These are phyloP conservation scores for Murraya paniculata DNA, from an alignment of 345 rosid genomes.

Conservation along the genomic window DNA sequence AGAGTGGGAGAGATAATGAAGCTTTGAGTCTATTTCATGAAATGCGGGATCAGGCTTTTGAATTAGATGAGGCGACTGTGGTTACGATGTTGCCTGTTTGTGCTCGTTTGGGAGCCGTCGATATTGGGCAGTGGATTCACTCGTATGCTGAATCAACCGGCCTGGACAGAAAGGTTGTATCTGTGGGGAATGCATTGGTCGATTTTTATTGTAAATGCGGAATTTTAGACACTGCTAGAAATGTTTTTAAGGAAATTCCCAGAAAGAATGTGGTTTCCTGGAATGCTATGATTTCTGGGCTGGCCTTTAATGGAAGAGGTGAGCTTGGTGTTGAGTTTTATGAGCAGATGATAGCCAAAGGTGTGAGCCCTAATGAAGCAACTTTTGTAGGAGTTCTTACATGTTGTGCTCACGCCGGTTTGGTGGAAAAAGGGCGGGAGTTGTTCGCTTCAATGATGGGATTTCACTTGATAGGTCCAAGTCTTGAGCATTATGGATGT, in stretches of 20 bases:
- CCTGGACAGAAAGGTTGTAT: conserved; percentile 28
- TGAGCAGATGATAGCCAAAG: conserved; percentile 47
- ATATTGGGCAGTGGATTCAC: conserved; percentile 50
- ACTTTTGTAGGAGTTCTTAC: conserved; percentile 55
- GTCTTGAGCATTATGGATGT: conserved; percentile 62
- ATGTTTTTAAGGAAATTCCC: conserved; percentile 44
- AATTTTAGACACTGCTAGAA: conserved; percentile 41
- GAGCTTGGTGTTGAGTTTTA: conserved; percentile 50
- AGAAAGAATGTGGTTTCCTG: conserved; percentile 54
- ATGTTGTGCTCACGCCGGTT: conserved; percentile 65
- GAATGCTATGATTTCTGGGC: conserved; percentile 66
- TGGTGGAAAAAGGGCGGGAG: conserved; percentile 44
- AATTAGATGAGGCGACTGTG: conserved; percentile 62
- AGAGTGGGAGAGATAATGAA: conserved; percentile 51
- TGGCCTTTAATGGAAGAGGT: conserved; percentile 61
- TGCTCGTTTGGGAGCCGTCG: conserved; percentile 54
- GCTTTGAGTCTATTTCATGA: conserved; percentile 57
- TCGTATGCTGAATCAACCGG: conserved; percentile 47
- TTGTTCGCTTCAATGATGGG: conserved; percentile 49
- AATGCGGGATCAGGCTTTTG: conserved; percentile 54
- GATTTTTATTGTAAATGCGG: conserved; percentile 68
- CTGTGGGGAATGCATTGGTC: conserved; percentile 64
- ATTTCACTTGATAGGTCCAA: conserved; percentile 41
- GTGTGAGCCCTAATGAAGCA: conserved; percentile 44
- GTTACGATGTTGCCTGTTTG: conserved; percentile 62